Base-by-base conservation (phyloP, 2,329 filamentous ascomycete genomes). In the Amphichorda felina region DNA sequence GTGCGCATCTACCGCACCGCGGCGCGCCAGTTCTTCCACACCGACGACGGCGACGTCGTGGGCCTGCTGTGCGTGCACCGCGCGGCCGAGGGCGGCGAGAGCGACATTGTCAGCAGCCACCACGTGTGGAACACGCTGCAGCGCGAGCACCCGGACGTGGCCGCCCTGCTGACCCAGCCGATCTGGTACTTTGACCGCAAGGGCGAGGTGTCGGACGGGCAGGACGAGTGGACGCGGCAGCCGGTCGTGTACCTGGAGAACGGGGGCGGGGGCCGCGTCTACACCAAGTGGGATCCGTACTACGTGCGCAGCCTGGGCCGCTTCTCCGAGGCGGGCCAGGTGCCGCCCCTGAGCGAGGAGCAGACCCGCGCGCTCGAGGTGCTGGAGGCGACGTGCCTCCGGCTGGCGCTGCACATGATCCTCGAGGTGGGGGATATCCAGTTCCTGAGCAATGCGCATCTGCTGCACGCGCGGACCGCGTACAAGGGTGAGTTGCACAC, bases 171-270 rank as follows among this genome's bases (percentile, higher is more conserved):
- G 39, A 79, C 81, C 2, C 61, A 79, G 51, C 85, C 86, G 1
- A 77, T 85, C 44, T 94, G 86, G 86, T 91, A 93, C 61, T 88
- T 93, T 54, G 86, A 94, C 58, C 79, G 86, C 39, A 94, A 94
- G 61, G 86, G 86, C 8, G 86, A 94, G 63, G 75, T 75, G 2
- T 82, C 75, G 22, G 60, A 66, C 10, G 84, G 82, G 15, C 70
- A 93, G 57, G 73, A 88, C 40, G 75, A 77, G 37, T 93, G 77
- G 58, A 84, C 85, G 47, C 67, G 69, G 33, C 75, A 79, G 21
- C 68, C 73, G 9, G 74, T 94, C 9, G 74, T 91, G 46, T 93
- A 86, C 55, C 64, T 88, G 2, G 85, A 93, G 60, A 74, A 70
- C 7, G 30, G 68, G 68, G 33, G 87, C 4, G 85, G 93, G 62